These are phyloP conservation scores for Auriculariales sp. DNA, from an alignment of 768 basidiomycete genomes.

Conservation along the genomic window DNA sequence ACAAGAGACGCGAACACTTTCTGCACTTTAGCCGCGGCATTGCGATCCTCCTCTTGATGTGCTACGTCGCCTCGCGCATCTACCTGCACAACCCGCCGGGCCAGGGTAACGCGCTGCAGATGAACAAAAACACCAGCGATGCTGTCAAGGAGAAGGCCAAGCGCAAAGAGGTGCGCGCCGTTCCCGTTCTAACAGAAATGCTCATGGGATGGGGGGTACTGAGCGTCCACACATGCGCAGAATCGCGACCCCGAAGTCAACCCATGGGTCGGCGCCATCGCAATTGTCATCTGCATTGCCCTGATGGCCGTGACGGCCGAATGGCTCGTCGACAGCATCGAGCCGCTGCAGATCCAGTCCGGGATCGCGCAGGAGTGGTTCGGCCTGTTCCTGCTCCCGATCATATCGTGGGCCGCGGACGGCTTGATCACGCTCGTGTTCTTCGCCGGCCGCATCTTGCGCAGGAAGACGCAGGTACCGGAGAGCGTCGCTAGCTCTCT, in stretches of 20 bases:
- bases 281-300: slow-evolving; percentile 37
- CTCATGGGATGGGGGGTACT: no score
- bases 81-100: slow-evolving; percentile 62
- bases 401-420: slow-evolving; percentile 63
- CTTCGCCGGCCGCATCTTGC: slow-evolving; percentile 32
- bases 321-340: slow-evolving; percentile 55
- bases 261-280: slow-evolving; percentile 43
- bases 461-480: slow-evolving; percentile 29
- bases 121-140: slow-evolving; percentile 15
- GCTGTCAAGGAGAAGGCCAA: slow-evolving; percentile 16
- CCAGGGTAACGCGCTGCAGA: slow-evolving; percentile 29
- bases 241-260: slow-evolving; percentile 22
- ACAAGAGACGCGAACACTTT: slow-evolving; percentile 29
- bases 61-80: slow-evolving; percentile 53
- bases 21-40: slow-evolving; percentile 53
- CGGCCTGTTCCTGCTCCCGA: slow-evolving; percentile 54
- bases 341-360: slow-evolving; percentile 29
- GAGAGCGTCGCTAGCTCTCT: slow-evolving; percentile 47
- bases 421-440: slow-evolving; percentile 45
- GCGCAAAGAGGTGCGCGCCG: slow-evolving; percentile 1
- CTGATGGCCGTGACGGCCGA: slow-evolving; percentile 59
- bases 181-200: no score
- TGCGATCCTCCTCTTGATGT: slow-evolving; percentile 44
- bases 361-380: slow-evolving; percentile 53
- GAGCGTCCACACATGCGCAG: no score